Conservation (phyloP, 805 yeast species). For the Kodamaea laetipori region DNA sequence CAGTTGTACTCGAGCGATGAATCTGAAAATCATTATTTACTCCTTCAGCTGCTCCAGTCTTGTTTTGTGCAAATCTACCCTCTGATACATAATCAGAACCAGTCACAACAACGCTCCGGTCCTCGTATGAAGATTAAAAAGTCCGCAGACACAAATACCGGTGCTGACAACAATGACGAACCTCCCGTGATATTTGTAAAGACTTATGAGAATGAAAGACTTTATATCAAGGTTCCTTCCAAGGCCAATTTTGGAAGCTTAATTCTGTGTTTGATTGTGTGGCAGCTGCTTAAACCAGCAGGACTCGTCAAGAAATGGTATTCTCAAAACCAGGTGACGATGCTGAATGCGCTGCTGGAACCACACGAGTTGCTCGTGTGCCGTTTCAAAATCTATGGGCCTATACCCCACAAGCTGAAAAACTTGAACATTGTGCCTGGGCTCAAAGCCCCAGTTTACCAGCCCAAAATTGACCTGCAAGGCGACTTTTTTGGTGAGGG, state of each 20-base stretch:
- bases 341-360: slow-evolving; percentile 21
- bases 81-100: slow-evolving; percentile 8
- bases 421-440: slow-evolving; percentile 40
- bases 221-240: slow-evolving; percentile 39
- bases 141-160: slow-evolving; percentile 1
- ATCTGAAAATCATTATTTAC: slow-evolving; percentile 29
- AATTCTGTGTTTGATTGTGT: slow-evolving; percentile 49
- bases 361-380: slow-evolving; percentile 55
- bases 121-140: slow-evolving; percentile 5
- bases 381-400: slow-evolving; percentile 67
- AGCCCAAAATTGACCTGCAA: slow-evolving; percentile 17
- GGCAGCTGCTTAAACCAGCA: slow-evolving; percentile 56
- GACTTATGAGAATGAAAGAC: slow-evolving; percentile 40
- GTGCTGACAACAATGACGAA: slow-evolving; percentile 17
- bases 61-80: slow-evolving; percentile 43
- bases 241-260: slow-evolving; percentile 45
- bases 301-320: slow-evolving; percentile 60
- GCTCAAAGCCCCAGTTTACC: slow-evolving; percentile 39
- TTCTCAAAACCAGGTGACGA: slow-evolving; percentile 37
- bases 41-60: slow-evolving; percentile 39
- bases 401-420: slow-evolving; percentile 45
- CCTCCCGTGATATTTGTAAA: slow-evolving; percentile 46
- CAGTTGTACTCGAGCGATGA: slow-evolving; percentile 36
- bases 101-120: not conserved
- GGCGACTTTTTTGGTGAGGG: slow-evolving; percentile 2